These are phyloP conservation scores for Blumeriella jaapii DNA, from an alignment of 2,329 filamentous ascomycete genomes.

Conservation along the genomic window DNA sequence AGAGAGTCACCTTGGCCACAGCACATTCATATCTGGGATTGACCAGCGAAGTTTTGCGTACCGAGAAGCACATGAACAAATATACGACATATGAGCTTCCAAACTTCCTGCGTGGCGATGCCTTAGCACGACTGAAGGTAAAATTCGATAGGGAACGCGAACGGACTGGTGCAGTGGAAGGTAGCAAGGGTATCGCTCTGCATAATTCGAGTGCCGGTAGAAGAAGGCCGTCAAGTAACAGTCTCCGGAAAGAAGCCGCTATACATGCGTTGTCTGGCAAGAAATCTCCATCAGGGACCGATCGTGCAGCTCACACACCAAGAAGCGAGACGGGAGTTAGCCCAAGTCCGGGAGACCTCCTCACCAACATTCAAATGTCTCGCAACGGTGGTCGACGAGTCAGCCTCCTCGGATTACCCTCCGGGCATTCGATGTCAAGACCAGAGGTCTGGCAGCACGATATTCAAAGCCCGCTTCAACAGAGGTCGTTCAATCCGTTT, in stretches of 20 bases:
- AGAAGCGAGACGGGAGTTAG: conserved; percentile 28
- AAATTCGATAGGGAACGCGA: conserved; percentile 84
- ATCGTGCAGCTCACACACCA: conserved; percentile 25
- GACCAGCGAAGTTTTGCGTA: conserved; percentile 82
- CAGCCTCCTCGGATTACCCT: conserved; percentile 8
- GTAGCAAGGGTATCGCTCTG: conserved; percentile 84
- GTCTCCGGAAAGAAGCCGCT: conserved; percentile 67
- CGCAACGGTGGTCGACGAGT: conserved; percentile 42
- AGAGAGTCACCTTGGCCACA: conserved; percentile 87
- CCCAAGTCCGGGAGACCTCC: conserved; percentile 63
- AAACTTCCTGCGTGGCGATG: conserved; percentile 75
- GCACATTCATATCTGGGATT: conserved; percentile 90
- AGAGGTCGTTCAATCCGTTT: conserved; percentile 45
- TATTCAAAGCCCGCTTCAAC: conserved; percentile 28
- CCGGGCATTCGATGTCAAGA: conserved; percentile 21
- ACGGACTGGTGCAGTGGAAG: conserved; percentile 67
- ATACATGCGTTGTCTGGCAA: conserved; percentile 43
- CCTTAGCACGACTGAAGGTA: conserved; percentile 75
- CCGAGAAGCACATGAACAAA: conserved; percentile 86
- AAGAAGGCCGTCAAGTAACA: conserved; percentile 60
- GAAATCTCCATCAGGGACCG: conserved; percentile 10
- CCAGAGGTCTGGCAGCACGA: conserved; percentile 25
- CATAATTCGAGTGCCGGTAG: conserved; percentile 64
- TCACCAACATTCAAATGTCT: conserved; percentile 65
- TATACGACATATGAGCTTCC: conserved; percentile 88